A percentile compares a stretch with the other conserved stretches of the same genome.
Evolutionary conservation across 768 basidiomycete species (phyloP).

Genomic region (Termitomyces sp.): DNA sequence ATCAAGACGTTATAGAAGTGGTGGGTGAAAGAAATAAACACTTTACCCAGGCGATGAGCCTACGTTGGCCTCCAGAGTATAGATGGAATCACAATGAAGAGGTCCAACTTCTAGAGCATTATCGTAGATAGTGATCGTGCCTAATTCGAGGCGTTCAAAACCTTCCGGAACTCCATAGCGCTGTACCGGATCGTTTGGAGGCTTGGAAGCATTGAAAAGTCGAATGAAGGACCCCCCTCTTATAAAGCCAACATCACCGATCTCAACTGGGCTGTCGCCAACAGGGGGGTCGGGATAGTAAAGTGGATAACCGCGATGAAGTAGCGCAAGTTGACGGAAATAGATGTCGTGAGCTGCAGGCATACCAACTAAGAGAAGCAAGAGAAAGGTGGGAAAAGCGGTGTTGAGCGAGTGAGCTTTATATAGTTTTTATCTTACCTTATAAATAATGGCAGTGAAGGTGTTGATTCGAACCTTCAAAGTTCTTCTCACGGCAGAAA

Average conservation of each 20-base stretch:
- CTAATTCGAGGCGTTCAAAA: constrained; percentile 5
- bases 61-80: too few relatives aligned
- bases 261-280: constrained; percentile 8
- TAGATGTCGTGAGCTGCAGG: constrained; percentile 13
- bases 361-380: neutral
- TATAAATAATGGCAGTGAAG: too few relatives aligned
- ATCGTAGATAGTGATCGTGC: neutral
- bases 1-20: too few relatives aligned
- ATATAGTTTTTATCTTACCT: too few relatives aligned
- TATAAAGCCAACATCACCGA: constrained; percentile 13
- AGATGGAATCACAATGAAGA: too few relatives aligned
- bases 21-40: too few relatives aligned
- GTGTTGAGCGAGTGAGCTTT: too few relatives aligned
- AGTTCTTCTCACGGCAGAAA: too few relatives aligned
- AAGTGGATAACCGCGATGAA: constrained; percentile 7
- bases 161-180: constrained; percentile 8
- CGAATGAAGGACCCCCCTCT: constrained; percentile 10
- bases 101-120: too few relatives aligned
- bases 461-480: too few relatives aligned
- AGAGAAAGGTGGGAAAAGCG: too few relatives aligned
- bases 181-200: constrained; percentile 7
- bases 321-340: constrained; percentile 6
- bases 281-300: constrained; percentile 13
- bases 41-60: too few relatives aligned
- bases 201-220: constrained; percentile 9